Evolutionary conservation across 208 protist species (phyloP).

Genomic region (Crithidia mellificae): DNA sequence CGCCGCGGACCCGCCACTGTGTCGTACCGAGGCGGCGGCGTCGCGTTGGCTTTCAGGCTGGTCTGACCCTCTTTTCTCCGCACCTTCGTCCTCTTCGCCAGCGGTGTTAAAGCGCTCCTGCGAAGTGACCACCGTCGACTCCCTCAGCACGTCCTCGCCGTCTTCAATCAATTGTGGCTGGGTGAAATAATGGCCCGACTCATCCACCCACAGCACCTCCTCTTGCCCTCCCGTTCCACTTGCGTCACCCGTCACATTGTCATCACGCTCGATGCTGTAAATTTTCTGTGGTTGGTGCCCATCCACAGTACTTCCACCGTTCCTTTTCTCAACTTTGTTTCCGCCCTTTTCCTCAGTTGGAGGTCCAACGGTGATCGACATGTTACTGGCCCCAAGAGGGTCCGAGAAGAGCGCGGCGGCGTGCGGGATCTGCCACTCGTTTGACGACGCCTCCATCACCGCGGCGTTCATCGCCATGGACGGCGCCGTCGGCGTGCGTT

Average conservation of each 20-base stretch:
- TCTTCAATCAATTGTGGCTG: not conserved
- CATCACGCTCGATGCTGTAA: not conserved
- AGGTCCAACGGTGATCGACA: not conserved
- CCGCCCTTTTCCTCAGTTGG: not conserved
- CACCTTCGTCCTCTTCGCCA: no score
- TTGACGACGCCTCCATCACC: conserved; percentile 14
- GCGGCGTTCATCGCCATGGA: conserved; percentile 10
- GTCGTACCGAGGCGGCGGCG: not conserved
- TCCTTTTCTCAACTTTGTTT: no score
- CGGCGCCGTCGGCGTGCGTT: conserved; percentile 14
- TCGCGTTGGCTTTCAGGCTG: no score
- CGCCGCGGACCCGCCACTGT: not conserved
- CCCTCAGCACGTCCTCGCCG: no score
- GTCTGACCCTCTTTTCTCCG: no score
- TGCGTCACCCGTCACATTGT: no score
- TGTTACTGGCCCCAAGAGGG: not conserved
- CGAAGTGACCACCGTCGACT: no score
- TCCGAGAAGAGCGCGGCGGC: conserved; percentile 20
- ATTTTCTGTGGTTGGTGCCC: not conserved
- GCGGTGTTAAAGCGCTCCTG: no score
- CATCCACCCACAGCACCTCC: conserved; percentile 10
- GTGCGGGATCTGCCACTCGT: conserved; percentile 6
- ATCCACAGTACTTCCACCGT: not conserved
- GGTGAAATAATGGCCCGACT: not conserved
- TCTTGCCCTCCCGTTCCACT: not conserved